phyloP scores from a whole-genome alignment of 2,329 filamentous ascomycete genomes.

The Pseudogymnoascus sp. region DNA sequence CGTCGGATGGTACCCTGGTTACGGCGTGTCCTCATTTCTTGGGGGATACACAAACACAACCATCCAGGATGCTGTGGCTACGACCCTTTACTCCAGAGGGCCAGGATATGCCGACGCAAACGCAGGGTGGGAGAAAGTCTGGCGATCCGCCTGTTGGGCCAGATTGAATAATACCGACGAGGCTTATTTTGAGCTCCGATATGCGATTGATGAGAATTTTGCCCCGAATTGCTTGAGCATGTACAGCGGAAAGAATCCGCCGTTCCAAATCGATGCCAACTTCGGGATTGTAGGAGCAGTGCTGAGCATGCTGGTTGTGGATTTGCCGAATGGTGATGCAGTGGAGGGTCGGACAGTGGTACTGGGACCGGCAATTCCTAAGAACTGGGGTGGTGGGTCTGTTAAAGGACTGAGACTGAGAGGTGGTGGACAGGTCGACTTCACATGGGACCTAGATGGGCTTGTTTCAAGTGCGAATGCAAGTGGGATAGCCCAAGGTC shows the following conservation, averaged over 20 bases:
- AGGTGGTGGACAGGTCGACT: constrained; percentile 38
- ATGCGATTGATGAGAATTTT: constrained; percentile 43
- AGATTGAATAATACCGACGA: constrained; percentile 43
- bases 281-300: constrained; percentile 45
- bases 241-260: constrained; percentile 38
- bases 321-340: constrained; percentile 32
- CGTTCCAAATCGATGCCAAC: constrained; percentile 55
- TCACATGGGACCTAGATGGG: constrained; percentile 36
- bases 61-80: constrained; percentile 38
- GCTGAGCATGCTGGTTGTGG: constrained; percentile 45
- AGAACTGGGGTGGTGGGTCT: constrained; percentile 36
- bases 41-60: constrained; percentile 36
- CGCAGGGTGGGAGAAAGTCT: constrained; percentile 52
- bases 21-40: constrained; percentile 38
- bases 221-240: constrained; percentile 44
- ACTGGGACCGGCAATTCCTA: constrained; percentile 42
- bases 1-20: constrained; percentile 49
- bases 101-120: constrained; percentile 43
- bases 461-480: constrained; percentile 23
- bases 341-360: constrained; percentile 30
- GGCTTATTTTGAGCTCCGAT: constrained; percentile 42
- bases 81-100: constrained; percentile 41
- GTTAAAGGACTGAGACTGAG: constrained; percentile 39
- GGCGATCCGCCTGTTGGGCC: constrained; percentile 51
- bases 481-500: neutral